phyloP scores from a whole-genome alignment of 2,329 filamentous ascomycete genomes.

The Colletotrichum sp. region DNA sequence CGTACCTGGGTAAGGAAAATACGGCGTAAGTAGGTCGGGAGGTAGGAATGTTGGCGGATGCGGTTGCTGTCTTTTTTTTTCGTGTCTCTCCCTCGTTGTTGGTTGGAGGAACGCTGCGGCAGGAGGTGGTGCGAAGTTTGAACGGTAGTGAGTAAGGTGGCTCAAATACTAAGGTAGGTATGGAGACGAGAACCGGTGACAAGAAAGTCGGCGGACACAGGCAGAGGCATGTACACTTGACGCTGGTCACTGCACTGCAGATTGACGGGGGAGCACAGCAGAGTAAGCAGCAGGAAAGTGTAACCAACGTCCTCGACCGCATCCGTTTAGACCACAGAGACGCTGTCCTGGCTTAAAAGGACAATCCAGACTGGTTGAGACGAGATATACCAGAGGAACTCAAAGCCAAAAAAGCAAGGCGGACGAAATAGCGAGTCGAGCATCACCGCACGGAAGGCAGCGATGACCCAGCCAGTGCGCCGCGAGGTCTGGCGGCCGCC shows the following conservation, averaged over 20 bases:
- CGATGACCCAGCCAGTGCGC: background rate
- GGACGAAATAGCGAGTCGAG: background rate
- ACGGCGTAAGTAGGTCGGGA: background rate
- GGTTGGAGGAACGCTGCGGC: background rate
- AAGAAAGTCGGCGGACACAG: background rate
- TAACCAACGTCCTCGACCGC: background rate
- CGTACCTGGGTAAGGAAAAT: background rate
- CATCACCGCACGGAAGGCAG: background rate
- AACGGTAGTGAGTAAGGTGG: background rate
- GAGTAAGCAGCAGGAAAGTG: background rate
- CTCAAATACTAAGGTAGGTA: background rate
- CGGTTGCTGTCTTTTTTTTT: background rate
- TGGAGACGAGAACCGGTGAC: background rate
- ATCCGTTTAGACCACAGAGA: background rate
- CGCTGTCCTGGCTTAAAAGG: background rate
- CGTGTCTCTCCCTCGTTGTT: background rate
- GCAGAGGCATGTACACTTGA: background rate
- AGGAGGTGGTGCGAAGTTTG: background rate
- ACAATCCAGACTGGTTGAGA: background rate
- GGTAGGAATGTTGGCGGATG: background rate
- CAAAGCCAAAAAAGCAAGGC: background rate
- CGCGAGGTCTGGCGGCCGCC: background rate
- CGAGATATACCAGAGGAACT: background rate
- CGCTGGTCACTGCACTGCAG: background rate
- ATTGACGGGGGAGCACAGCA: background rate